Conservation (phyloP, 306 rosid species). For the Quercus variabilis region DNA sequence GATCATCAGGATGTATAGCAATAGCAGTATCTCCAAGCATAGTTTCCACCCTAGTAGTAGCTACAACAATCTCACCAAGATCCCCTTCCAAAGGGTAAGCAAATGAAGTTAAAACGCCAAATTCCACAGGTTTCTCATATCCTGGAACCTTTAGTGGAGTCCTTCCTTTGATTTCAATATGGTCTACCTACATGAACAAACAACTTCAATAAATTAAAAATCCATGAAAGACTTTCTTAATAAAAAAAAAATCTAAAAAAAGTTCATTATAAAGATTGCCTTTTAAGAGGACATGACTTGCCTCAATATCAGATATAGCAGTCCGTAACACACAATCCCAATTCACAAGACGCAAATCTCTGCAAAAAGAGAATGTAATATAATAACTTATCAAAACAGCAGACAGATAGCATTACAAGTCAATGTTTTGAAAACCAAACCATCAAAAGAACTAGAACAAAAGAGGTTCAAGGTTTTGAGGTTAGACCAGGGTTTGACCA, state of each 20-base stretch:
- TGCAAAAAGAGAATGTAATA: conserved; percentile 26
- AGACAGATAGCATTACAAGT: neutral
- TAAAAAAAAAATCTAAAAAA: neutral
- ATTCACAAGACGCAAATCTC: conserved; percentile 89
- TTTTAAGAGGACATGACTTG: conserved; percentile 19
- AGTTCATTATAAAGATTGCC: neutral
- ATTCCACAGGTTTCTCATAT: conserved; percentile 75
- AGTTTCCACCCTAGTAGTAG: conserved; percentile 92
- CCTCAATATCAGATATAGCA: conserved; percentile 97
- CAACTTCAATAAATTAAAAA: conserved; percentile 14
- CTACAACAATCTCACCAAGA: conserved; percentile 88
- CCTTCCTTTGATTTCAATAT: conserved; percentile 78
- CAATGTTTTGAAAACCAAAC: neutral
- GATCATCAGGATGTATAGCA: conserved; percentile 80
- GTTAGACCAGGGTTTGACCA: no score
- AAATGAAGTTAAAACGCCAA: conserved; percentile 85
- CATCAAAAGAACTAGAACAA: no score
- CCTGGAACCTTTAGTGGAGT: conserved; percentile 70
- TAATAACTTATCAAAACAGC: neutral
- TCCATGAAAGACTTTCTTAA: neutral
- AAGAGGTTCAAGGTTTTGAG: no score
- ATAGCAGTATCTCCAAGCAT: conserved; percentile 99
- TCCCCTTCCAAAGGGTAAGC: conserved; percentile 79
- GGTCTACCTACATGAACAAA: conserved; percentile 69
- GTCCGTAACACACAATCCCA: conserved; percentile 94